Percentiles rank a stretch among this genome's conserved stretches.
phyloP scores from a whole-genome alignment of 2,329 filamentous ascomycete species.

The Botrytis medusae region DNA sequence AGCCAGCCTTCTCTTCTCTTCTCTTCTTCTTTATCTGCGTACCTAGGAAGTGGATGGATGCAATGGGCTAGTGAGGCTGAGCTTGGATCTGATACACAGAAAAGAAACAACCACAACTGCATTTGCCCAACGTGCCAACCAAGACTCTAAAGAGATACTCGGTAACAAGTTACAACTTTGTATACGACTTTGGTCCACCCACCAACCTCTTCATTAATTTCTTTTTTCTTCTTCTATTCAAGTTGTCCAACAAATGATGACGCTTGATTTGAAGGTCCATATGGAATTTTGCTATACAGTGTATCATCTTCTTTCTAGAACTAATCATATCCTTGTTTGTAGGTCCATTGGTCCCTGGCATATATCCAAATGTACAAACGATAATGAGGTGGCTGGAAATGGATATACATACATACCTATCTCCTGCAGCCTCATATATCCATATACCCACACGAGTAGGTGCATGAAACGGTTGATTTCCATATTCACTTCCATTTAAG shows the following conservation, averaged over 20 bases:
- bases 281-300: constrained; percentile 11
- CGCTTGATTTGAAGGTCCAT: neutral
- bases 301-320: neutral
- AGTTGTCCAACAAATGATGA: neutral
- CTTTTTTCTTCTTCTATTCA: neutral
- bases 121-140: neutral
- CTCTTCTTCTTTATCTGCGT: neutral
- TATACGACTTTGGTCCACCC: constrained; percentile 9
- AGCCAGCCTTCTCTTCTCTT: neutral
- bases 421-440: constrained; percentile 10
- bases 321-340: constrained; percentile 8
- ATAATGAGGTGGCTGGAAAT: constrained; percentile 20
- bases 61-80: neutral
- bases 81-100: neutral
- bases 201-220: constrained; percentile 23
- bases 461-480: constrained; percentile 19
- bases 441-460: constrained; percentile 16
- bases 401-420: neutral
- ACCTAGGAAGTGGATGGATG: neutral
- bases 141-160: neutral
- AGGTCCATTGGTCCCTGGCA: neutral
- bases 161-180: neutral
- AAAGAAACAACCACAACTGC: neutral
- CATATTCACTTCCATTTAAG: constrained; percentile 4
- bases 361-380: neutral